A percentile compares a stretch with the other conserved stretches of the same genome.
These are phyloP conservation scores for Oryza nivara DNA, from an alignment of 176 grass and related monocot genomes.

Conservation along the genomic window DNA sequence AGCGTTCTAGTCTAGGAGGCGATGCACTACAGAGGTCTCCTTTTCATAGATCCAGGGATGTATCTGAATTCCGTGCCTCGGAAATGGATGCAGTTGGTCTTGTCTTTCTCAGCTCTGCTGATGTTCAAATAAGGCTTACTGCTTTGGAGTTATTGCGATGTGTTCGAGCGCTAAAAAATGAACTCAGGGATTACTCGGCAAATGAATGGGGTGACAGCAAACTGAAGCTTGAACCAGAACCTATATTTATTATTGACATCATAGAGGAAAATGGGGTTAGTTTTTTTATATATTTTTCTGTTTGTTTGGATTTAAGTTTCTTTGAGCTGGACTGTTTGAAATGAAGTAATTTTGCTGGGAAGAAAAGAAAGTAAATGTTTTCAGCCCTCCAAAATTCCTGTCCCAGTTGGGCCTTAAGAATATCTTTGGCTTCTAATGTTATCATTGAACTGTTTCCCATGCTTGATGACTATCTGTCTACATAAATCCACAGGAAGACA, in stretches of 20 bases:
- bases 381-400: slow-evolving; percentile 21
- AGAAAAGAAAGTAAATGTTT: slow-evolving; percentile 16
- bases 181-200: slow-evolving; percentile 74
- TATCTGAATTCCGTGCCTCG: slow-evolving; percentile 77
- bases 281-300: slow-evolving; percentile 23
- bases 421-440: slow-evolving; percentile 3
- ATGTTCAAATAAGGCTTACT: slow-evolving; percentile 96
- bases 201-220: slow-evolving; percentile 74
- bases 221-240: slow-evolving; percentile 84
- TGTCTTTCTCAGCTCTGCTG: slow-evolving; percentile 91
- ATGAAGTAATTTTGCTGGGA: not conserved
- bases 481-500: slow-evolving; percentile 79
- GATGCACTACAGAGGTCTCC: slow-evolving; percentile 65
- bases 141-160: slow-evolving; percentile 89
- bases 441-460: slow-evolving; percentile 22
- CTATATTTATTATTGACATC: slow-evolving; percentile 97
- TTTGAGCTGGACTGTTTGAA: slow-evolving; percentile 17
- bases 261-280: slow-evolving; percentile 99
- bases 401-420: not conserved
- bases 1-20: slow-evolving; percentile 55
- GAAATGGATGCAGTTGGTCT: slow-evolving; percentile 99
- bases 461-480: not conserved
- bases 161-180: slow-evolving; percentile 83
- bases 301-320: slow-evolving; percentile 26
- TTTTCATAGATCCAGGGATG: slow-evolving; percentile 65